Base-by-base conservation (phyloP, 192 early-diverging fungal genomes). In the Chytriomyces sp. region DNA sequence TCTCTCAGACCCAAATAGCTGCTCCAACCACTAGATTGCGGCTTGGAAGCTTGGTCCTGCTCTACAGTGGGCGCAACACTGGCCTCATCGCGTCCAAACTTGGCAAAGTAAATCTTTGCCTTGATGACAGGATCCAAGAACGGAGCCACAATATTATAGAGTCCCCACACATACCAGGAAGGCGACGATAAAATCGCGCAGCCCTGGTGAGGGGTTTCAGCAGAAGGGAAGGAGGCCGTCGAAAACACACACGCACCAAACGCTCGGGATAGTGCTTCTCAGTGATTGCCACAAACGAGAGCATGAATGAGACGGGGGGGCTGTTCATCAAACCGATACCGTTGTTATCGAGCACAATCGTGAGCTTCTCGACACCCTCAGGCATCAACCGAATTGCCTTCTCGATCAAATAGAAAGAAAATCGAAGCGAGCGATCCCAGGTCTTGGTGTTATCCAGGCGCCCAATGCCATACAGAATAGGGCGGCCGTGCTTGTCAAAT, bases 41-140 rank as follows among this genome's bases (percentile, higher is more conserved):
- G n/a, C 6, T 32, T 26, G 7, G 4, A 7, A 6, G 37, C 2
- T 19, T 39, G 28, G 4, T 12, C 28, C n/a, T n/a, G n/a, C n/a
- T n/a, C n/a, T n/a, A n/a, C n/a, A 17, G 62, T 26, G 25, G 62
- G 40, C 54, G 17, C 54, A 26, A 56, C 54, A 19, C 3, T 30
- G 10, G 36, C 59, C 26, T 31, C 36, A n/a, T 61, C 36, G 2
- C 17, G 17, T 14, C n/a, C 74, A 31, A 33, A 37, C 12, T 91
- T 79, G 19, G 91, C 90, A 78, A 97, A 94, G 31, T 91, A 89
- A 61, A 97, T 88, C 76, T 97, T 98, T 5, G 79, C 75, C 52
- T 88, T 88, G 49, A 94, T 96, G 41, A 95, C 89, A 3, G 93
- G 94, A 75, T 98, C 94, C 57, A 98, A 88, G 64, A 96, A 96